Percentiles rank a stretch among this genome's conserved stretches.
Evolutionary conservation across 1,139 yeast genomes (phyloP).

Genomic region (Kluyveromyces marxianus): DNA sequence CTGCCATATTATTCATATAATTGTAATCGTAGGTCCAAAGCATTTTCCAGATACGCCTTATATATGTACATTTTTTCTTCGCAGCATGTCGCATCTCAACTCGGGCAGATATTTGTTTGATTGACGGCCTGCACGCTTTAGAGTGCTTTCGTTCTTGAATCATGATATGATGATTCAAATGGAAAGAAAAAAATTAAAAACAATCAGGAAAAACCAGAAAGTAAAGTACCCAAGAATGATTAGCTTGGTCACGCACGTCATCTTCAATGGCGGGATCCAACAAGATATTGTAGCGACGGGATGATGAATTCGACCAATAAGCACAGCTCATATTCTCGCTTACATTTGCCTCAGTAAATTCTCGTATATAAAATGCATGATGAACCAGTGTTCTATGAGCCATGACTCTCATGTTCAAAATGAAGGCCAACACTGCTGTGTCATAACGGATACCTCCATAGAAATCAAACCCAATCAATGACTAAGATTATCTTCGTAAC

Average conservation of each 20-base stretch:
- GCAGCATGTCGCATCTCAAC: background rate
- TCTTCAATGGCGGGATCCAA: background rate
- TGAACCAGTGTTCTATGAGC: background rate
- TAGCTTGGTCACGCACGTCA: background rate
- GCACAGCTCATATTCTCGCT: background rate
- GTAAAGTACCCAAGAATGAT: background rate
- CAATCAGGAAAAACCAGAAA: too few relatives aligned
- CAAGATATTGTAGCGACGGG: background rate
- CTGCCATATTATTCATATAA: background rate
- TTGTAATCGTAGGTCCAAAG: background rate
- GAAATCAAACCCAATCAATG: background rate
- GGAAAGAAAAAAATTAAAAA: too few relatives aligned
- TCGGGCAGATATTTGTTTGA: background rate
- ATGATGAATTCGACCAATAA: background rate
- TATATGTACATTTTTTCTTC: background rate
- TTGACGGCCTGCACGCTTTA: background rate
- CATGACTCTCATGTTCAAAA: background rate
- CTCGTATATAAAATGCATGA: background rate
- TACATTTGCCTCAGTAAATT: background rate
- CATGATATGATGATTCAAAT: background rate
- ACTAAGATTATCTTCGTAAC: constrained; percentile 23
- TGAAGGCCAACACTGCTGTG: background rate
- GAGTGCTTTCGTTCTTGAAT: background rate
- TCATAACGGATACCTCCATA: background rate
- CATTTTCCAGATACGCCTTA: background rate